Evolutionary conservation across 176 grass and related monocot species (phyloP).

Genomic region (Bonia amplexicaulis): DNA sequence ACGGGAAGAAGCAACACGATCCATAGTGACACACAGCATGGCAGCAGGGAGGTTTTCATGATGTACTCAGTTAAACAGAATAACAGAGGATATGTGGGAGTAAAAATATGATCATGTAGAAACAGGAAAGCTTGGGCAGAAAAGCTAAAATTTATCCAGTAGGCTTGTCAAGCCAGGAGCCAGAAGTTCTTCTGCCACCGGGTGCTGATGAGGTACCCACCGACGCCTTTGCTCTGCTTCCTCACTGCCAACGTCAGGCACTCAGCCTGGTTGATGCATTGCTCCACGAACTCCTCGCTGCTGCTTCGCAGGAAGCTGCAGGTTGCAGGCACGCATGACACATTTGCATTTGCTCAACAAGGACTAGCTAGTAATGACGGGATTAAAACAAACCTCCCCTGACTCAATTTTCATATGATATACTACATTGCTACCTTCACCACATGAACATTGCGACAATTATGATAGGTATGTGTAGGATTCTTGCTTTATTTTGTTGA

Average conservation of each 20-base stretch:
- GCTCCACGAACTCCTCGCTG: slow-evolving; percentile 76
- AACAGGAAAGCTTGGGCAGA: neutral
- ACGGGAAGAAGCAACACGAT: neutral
- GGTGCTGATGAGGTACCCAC: slow-evolving; percentile 79
- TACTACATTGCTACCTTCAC: neutral
- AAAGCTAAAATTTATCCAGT: neutral
- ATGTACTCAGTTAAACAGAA: neutral
- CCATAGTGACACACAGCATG: neutral
- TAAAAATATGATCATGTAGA: slow-evolving; percentile 27
- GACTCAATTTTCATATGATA: neutral
- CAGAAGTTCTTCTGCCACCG: slow-evolving; percentile 99
- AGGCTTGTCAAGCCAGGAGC: slow-evolving; percentile 59
- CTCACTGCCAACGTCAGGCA: slow-evolving; percentile 85
- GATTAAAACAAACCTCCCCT: neutral
- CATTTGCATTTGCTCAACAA: slow-evolving; percentile 5
- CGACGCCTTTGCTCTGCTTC: slow-evolving; percentile 77
- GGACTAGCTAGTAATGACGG: neutral
- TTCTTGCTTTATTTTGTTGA: slow-evolving; percentile 27
- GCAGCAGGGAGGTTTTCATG: neutral
- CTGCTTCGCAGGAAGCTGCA: slow-evolving; percentile 65
- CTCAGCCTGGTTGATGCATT: slow-evolving; percentile 79
- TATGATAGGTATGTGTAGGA: neutral
- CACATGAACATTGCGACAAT: neutral
- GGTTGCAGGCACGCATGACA: neutral
- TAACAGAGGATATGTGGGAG: slow-evolving; percentile 18